Evolutionary conservation across 441 rosid species (phyloP).

Genomic region (Gossypium trilobum): DNA sequence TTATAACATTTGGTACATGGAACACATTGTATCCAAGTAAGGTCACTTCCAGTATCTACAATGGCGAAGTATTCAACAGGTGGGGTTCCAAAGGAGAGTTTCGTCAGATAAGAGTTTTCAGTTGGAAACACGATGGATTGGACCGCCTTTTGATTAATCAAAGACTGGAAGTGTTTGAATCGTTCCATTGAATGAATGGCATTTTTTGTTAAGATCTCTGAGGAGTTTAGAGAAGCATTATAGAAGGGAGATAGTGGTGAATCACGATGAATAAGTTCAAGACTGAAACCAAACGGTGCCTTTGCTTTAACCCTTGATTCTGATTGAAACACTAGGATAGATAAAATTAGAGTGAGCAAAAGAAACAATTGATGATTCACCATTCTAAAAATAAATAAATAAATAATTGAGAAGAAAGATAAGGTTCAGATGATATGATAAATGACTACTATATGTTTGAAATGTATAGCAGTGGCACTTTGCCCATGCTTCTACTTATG

Average conservation of each 20-base stretch:
- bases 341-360: slow-evolving; percentile 13
- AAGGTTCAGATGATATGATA: neutral
- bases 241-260: slow-evolving; percentile 35
- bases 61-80: slow-evolving; percentile 24
- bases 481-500: neutral
- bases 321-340: neutral
- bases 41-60: slow-evolving; percentile 47
- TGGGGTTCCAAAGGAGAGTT: slow-evolving; percentile 40
- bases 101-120: slow-evolving; percentile 33
- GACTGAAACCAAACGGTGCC: slow-evolving; percentile 9
- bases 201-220: slow-evolving; percentile 23
- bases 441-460: neutral
- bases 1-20: slow-evolving; percentile 35
- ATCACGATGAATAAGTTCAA: slow-evolving; percentile 40
- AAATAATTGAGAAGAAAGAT: neutral
- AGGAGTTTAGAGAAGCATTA: slow-evolving; percentile 21
- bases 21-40: slow-evolving; percentile 44
- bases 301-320: slow-evolving; percentile 10
- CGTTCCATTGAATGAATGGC: slow-evolving; percentile 27
- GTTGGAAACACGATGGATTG: slow-evolving; percentile 9
- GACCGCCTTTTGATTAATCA: neutral
- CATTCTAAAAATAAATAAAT: neutral
- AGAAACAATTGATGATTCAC: neutral
- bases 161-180: neutral
- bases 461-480: too few species aligned